Evolutionary conservation across 2,329 filamentous ascomycete species (phyloP).

Genomic region (Hymenoscyphus fructigenus): DNA sequence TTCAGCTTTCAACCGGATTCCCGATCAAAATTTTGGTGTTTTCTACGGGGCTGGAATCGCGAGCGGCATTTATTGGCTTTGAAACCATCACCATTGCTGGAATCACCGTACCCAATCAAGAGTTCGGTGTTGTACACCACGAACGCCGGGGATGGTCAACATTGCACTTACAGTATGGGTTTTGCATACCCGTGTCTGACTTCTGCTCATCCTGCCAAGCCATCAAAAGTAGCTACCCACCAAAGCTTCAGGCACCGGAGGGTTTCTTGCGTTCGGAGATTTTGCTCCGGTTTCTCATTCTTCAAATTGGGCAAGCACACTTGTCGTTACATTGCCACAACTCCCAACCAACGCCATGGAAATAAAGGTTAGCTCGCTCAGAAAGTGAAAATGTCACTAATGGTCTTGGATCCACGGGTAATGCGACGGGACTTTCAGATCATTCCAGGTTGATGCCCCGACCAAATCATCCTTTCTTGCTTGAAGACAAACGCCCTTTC

Average conservation of each 20-base stretch:
- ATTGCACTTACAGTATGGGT: slow-evolving; percentile 3
- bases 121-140: slow-evolving; percentile 3
- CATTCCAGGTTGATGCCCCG: not conserved
- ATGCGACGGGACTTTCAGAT: not conserved
- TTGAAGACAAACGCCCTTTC: not conserved
- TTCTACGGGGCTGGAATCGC: slow-evolving; percentile 6
- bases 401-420: not conserved
- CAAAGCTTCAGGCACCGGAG: not conserved
- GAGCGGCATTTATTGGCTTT: slow-evolving; percentile 4
- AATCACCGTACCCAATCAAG: not conserved
- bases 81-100: slow-evolving; percentile 4
- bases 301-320: not conserved
- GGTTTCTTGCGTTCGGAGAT: not conserved
- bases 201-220: not conserved
- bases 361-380: too few species aligned
- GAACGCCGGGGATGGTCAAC: slow-evolving; percentile 4
- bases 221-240: not conserved
- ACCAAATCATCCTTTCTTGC: not conserved
- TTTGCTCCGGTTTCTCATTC: not conserved
- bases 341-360: not conserved
- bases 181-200: slow-evolving; percentile 7
- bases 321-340: not conserved
- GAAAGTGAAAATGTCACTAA: not conserved
- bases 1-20: not conserved
- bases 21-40: slow-evolving; percentile 6